Evolutionary conservation across 768 basidiomycete species (phyloP), one percentile per base, ranked within the genome.

Genomic region (Chiua virens): DNA sequence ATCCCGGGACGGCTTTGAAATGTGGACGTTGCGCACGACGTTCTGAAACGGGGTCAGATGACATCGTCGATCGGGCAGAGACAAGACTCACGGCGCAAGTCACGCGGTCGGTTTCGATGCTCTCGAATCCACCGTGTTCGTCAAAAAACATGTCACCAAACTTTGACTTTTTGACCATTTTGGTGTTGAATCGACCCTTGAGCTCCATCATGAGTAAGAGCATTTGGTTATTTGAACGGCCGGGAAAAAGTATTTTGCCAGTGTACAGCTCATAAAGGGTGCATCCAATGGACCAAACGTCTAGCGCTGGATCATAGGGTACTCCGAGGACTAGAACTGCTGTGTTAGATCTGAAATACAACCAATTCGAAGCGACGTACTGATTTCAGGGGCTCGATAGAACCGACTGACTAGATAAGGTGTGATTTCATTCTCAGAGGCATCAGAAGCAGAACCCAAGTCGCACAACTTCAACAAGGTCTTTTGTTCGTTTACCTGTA

Each of bases 321-420:
- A 89, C 81, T 28, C 97, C 97, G 49, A 99, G 84, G 64, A 98
- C 95, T 98, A 60, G 22, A 50, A 47, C 52, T 18, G 43, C 25
- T 41, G 52, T 43, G 55, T 64, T 34, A 65, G 60, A 49, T 35
- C 53, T 20, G 20, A 50, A 42, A 30, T 45, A n/a, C 21, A 39
- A 35, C 28, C n/a, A 18, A 43, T 35, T 36, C 35, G 36, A 20
- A 34, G 25, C 20, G 57, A 77, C 82, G 66, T 63, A 98, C 96
- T 99, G 65, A 98, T 98, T 74, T 99, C 97, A 3, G 97, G 97
- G 3, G 96, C 96, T 39, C 97, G 90, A 67, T 99, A 98, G 72
- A 98, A 99, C 41, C 97, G 79, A 59, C 91, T 93, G 53, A 98
- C 97, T 49, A 99, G 85, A 70, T 99, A 98, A 10, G 97, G 97